A percentile compares a stretch with the other conserved stretches of the same genome.
These are phyloP conservation scores for Sechiopsis laciniata DNA, from an alignment of 306 rosid genomes.

Conservation along the genomic window DNA sequence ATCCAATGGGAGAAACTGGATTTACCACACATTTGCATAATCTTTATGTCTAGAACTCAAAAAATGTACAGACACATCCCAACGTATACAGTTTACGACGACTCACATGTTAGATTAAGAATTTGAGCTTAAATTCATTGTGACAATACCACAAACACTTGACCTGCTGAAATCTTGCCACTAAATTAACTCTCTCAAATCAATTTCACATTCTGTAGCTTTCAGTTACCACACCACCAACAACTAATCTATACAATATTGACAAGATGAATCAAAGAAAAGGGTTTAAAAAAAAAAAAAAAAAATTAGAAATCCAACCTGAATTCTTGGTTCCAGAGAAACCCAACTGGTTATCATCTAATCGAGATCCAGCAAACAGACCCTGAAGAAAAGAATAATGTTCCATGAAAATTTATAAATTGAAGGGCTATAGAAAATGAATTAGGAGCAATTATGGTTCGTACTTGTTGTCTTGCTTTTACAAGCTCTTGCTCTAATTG, in stretches of 20 bases:
- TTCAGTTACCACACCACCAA: neutral
- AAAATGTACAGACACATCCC: neutral
- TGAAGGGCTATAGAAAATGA: conserved; percentile 6
- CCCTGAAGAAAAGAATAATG: conserved; percentile 48
- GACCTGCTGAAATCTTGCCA: neutral
- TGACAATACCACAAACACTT: conserved; percentile 10
- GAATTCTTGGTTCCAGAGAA: conserved; percentile 51
- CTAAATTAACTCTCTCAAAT: neutral
- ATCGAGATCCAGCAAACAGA: conserved; percentile 42
- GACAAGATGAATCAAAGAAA: neutral
- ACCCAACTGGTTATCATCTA: conserved; percentile 45
- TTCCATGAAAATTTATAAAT: conserved; percentile 16
- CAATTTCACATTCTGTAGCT: neutral
- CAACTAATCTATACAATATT: conserved; percentile 1
- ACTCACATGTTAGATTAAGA: conserved; percentile 18
- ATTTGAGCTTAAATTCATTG: neutral
- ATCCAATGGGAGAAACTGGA: neutral
- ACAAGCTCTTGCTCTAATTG: conserved; percentile 80
- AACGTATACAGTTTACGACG: neutral
- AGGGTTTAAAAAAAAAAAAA: neutral
- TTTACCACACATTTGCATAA: neutral
- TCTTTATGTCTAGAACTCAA: neutral
- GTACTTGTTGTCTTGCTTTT: conserved; percentile 64
- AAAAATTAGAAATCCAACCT: conserved; percentile 37
- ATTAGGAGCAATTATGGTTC: conserved; percentile 27